These are phyloP conservation scores for Rubus parviflorus DNA, from an alignment of 306 rosid species.

Conservation along the genomic window DNA sequence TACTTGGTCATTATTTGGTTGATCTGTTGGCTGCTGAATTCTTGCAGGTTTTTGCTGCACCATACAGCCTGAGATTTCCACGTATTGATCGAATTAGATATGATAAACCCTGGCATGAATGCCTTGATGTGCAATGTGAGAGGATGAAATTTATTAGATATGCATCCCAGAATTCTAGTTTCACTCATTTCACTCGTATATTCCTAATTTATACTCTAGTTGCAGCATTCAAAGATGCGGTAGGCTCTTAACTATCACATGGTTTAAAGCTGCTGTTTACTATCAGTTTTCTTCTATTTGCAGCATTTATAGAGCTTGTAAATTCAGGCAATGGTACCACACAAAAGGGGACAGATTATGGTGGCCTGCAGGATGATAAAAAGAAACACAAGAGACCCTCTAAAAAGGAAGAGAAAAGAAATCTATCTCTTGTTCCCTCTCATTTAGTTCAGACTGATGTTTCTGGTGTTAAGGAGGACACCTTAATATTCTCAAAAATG, in stretches of 20 bases:
- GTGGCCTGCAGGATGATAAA: constrained; percentile 51
- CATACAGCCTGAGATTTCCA: constrained; percentile 92
- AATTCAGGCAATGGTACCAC: constrained; percentile 84
- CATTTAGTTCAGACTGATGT: constrained; percentile 90
- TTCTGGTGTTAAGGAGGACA: constrained; percentile 68
- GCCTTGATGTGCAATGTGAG: constrained; percentile 94
- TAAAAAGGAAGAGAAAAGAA: constrained; percentile 55
- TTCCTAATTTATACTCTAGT: not conserved
- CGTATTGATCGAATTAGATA: constrained; percentile 88
- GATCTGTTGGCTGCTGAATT: constrained; percentile 22
- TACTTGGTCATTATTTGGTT: not conserved
- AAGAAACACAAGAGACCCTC: constrained; percentile 49
- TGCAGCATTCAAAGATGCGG: constrained; percentile 11
- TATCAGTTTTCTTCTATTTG: constrained; percentile 22
- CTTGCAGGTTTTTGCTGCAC: constrained; percentile 81
- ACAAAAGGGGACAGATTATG: constrained; percentile 50
- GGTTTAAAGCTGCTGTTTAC: constrained; percentile 11
- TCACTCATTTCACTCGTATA: not conserved
- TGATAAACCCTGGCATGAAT: constrained; percentile 95
- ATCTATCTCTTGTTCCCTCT: constrained; percentile 66
- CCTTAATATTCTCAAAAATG: constrained; percentile 74
- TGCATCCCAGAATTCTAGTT: constrained; percentile 18
- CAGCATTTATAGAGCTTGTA: constrained; percentile 94
- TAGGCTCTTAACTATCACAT: not conserved
- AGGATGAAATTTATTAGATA: constrained; percentile 12